Conservation (phyloP, 306 rosid genomes). For the Ochetophila trinervis region DNA sequence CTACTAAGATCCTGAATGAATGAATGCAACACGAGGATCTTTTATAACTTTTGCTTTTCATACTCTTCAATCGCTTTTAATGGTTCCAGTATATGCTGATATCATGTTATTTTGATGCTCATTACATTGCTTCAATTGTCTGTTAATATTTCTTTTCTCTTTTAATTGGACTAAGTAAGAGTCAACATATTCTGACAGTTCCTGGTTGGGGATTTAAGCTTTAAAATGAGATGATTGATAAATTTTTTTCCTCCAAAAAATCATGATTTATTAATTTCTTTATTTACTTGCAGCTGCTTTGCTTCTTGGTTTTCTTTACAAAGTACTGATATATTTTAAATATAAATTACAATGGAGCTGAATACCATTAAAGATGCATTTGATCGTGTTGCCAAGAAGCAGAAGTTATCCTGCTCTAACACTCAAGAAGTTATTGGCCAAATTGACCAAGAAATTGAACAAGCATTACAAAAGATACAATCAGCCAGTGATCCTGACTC, state of each 20-base stretch:
- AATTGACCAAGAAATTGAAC: slow-evolving; percentile 48
- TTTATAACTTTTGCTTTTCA: background rate
- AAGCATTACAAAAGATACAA: slow-evolving; percentile 56
- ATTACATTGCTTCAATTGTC: too few relatives aligned
- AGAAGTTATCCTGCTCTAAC: slow-evolving; percentile 72
- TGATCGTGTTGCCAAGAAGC: slow-evolving; percentile 58
- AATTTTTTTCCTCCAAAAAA: background rate
- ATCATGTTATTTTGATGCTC: background rate
- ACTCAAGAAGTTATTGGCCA: slow-evolving; percentile 55
- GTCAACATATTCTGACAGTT: background rate
- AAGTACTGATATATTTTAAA: background rate
- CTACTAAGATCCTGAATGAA: background rate
- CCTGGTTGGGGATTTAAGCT: background rate
- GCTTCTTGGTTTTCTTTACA: background rate
- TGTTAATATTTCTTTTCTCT: background rate
- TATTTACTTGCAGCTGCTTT: slow-evolving; percentile 15
- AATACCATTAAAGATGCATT: slow-evolving; percentile 64
- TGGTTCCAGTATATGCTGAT: background rate
- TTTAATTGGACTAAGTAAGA: background rate
- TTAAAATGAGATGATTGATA: background rate
- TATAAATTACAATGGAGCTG: slow-evolving; percentile 55
- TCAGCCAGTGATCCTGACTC: slow-evolving; percentile 34
- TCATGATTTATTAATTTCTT: background rate
- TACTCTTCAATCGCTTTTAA: background rate
- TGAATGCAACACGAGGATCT: background rate